These are phyloP conservation scores for Cladosporium sp. DNA, from an alignment of 2,329 filamentous ascomycete genomes.

Conservation along the genomic window DNA sequence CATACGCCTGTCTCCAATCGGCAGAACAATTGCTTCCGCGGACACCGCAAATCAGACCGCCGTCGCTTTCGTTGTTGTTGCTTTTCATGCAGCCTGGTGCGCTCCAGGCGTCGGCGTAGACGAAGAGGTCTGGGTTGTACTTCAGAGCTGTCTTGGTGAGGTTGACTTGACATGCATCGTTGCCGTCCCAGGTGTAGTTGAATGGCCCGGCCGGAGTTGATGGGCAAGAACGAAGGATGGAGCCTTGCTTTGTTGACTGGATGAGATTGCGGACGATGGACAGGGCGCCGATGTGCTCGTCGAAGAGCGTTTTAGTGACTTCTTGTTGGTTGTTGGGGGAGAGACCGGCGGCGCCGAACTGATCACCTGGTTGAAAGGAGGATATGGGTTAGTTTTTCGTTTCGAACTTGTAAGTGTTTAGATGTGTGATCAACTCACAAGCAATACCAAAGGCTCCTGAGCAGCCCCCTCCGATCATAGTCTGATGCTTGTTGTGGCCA, in stretches of 20 bases:
- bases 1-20: conserved; percentile 51
- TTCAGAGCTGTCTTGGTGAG: conserved; percentile 24
- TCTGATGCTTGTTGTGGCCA: conserved; percentile 24
- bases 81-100: conserved; percentile 29
- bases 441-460: conserved; percentile 28
- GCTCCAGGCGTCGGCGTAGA: conserved; percentile 31
- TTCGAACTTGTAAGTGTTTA: not conserved
- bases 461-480: conserved; percentile 28
- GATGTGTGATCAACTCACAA: conserved; percentile 18
- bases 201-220: conserved; percentile 24
- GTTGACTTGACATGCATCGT: conserved; percentile 23
- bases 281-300: conserved; percentile 27
- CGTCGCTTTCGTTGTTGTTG: conserved; percentile 22
- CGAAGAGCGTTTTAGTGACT: conserved; percentile 24
- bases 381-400: not conserved
- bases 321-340: conserved; percentile 20
- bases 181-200: conserved; percentile 22
- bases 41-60: conserved; percentile 27
- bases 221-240: conserved; percentile 24
- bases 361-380: not conserved
- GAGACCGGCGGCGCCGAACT: not conserved
- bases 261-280: conserved; percentile 29
- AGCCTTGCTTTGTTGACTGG: conserved; percentile 21
- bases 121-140: conserved; percentile 26
- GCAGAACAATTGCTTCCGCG: conserved; percentile 26